Base-by-base conservation (phyloP, 306 rosid species). In the Begonia fuchsioides region DNA sequence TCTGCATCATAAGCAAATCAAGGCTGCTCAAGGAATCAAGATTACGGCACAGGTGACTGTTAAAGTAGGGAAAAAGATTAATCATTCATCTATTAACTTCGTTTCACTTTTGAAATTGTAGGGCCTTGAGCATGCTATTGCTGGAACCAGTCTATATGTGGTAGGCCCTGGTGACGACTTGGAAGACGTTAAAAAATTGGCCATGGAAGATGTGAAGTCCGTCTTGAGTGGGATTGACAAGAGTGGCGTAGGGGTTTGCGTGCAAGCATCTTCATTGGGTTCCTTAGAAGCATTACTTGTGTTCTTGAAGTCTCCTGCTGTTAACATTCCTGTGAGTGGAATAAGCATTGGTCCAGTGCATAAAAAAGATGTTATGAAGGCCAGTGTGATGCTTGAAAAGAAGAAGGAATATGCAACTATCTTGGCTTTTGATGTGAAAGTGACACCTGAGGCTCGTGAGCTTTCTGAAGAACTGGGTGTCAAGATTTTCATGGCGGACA, bases 121-220 rank as follows among this genome's bases (percentile, higher is more conserved):
- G 98, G 96, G 94, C 47, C 98, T 90, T 63, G 96, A 85, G 55
- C 95, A 85, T 53, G 98, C 98, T 66, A 77, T 90, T 73, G 93
- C 94, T 57, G 98, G 98, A 15, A 78, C 93, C 56, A 76, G 78
- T 65, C 81, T 85, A 46, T 62, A 90, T 54, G 87, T 90, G 49
- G 98, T 90, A 49, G 81, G 78, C 59, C 77, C 98, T 58, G 73
- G 60, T 2, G 95, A 90, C 67, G 86, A 85, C 74, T 56, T 90
- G 72, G 98, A 85, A 39, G 77, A 77, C 51, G 26, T 85, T 51
- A 90, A 69, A 75, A 79, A 75, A 50, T 9, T 68, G n/a, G 78
- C 94, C 14, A 71, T 81, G 94, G 93, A 85, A 55, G 96, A 90
- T 57, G 70, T 90, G 93, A 44, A 60, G 55, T 79, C 92, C 1